Percentiles rank a stretch among this genome's conserved stretches.
These are phyloP conservation scores for Zizania palustris DNA, from an alignment of 202 grass and related monocot species.

Conservation along the genomic window DNA sequence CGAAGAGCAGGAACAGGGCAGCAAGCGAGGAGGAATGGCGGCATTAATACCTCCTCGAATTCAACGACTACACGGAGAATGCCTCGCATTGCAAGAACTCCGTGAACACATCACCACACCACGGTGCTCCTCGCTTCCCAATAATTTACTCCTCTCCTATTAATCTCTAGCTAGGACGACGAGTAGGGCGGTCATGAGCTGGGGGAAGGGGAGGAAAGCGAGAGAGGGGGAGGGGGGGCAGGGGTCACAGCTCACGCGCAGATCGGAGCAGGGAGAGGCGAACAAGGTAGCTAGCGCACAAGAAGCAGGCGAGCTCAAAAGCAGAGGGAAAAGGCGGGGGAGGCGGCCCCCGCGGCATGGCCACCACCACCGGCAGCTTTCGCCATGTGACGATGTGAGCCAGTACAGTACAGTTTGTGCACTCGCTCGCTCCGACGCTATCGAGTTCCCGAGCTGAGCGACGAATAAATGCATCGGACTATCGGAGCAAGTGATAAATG, in stretches of 20 bases:
- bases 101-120: conserved; percentile 6
- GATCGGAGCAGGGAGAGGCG: conserved; percentile 29
- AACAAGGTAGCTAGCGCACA: neutral
- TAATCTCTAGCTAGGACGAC: conserved; percentile 18
- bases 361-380: conserved; percentile 36
- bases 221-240: neutral
- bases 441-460: conserved; percentile 8
- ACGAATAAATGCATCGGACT: conserved; percentile 9
- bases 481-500: conserved; percentile 34
- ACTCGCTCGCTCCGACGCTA: conserved; percentile 17
- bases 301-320: conserved; percentile 34
- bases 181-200: neutral
- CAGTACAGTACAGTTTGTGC: conserved; percentile 16
- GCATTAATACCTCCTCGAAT: conserved; percentile 57
- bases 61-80: conserved; percentile 48
- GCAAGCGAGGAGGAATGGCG: conserved; percentile 18
- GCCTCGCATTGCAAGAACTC: conserved; percentile 39
- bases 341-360: conserved; percentile 10
- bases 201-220: neutral
- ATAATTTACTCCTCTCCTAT: neutral
- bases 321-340: neutral
- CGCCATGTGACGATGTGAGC: conserved; percentile 24
- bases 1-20: neutral
- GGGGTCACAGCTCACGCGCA: neutral
- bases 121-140: neutral